These are phyloP conservation scores for Calonectria montana DNA, from an alignment of 2,329 filamentous ascomycete species.

Conservation along the genomic window DNA sequence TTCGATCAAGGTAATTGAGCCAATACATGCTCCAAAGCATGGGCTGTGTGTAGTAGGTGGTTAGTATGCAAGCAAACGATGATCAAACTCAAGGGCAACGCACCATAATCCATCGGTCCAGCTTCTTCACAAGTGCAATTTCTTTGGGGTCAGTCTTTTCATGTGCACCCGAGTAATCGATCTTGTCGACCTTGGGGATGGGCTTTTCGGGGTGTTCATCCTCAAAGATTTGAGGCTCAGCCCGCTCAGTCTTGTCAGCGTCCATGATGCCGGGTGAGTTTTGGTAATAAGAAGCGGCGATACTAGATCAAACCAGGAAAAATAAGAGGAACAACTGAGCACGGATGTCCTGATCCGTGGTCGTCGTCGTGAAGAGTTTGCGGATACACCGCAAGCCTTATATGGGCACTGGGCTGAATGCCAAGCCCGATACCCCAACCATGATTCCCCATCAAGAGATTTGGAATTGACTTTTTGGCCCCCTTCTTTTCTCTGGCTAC, in stretches of 20 bases:
- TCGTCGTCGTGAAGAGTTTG: neutral
- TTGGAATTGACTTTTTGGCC: neutral
- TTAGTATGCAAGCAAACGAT: neutral
- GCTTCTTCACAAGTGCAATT: slow-evolving; percentile 27
- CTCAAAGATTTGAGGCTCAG: neutral
- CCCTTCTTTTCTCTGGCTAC: neutral
- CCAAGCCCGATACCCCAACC: neutral
- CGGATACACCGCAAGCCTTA: neutral
- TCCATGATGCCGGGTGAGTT: neutral
- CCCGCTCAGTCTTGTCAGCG: neutral
- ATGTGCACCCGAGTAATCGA: slow-evolving; percentile 31
- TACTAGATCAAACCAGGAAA: neutral
- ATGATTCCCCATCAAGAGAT: neutral
- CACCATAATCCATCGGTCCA: slow-evolving; percentile 28
- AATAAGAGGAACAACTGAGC: neutral
- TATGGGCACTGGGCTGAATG: neutral
- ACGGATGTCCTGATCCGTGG: neutral
- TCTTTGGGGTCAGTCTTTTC: slow-evolving; percentile 27
- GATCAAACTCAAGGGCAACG: neutral
- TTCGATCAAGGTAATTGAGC: slow-evolving; percentile 57
- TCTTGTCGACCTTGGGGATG: slow-evolving; percentile 7
- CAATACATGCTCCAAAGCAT: slow-evolving; percentile 54
- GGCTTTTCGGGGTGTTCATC: slow-evolving; percentile 5
- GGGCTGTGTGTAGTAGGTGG: slow-evolving; percentile 17
- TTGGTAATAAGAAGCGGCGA: neutral